Evolutionary conservation across 805 yeast genomes (phyloP).

Genomic region (Starmerella geochares): DNA sequence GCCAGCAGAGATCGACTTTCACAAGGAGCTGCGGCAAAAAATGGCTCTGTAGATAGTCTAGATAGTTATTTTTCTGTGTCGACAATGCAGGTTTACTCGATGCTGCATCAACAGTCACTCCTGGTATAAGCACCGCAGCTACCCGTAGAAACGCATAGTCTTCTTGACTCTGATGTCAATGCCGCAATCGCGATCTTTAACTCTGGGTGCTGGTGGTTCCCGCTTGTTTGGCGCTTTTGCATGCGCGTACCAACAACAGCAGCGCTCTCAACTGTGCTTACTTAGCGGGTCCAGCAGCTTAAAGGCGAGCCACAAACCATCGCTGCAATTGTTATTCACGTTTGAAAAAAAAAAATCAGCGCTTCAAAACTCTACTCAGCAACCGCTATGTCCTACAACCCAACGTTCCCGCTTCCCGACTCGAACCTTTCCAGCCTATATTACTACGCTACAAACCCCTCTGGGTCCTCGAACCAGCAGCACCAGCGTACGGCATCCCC

Average conservation of each 20-base stretch:
- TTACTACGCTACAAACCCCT: background rate
- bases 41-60: slow-evolving; percentile 32
- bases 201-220: too few relatives aligned
- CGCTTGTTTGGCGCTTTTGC: too few relatives aligned
- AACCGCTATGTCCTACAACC: slow-evolving; percentile 2
- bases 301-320: slow-evolving; percentile 2
- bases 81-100: too few relatives aligned
- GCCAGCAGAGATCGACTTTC: slow-evolving; percentile 41
- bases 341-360: background rate
- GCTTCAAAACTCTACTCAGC: background rate
- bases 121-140: too few relatives aligned
- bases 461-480: background rate
- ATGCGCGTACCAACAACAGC: too few relatives aligned
- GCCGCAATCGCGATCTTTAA: too few relatives aligned
- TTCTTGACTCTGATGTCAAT: too few relatives aligned
- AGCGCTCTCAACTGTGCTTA: background rate
- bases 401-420: background rate
- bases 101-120: too few relatives aligned
- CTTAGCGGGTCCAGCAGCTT: background rate
- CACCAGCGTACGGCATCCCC: slow-evolving; percentile 1
- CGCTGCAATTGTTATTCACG: background rate
- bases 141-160: too few relatives aligned
- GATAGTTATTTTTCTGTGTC: too few relatives aligned
- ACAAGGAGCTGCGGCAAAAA: slow-evolving; percentile 59
- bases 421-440: background rate